Evolutionary conservation across 495 filamentous ascomycete species (phyloP).

Genomic region (Annulohypoxylon nitens): DNA sequence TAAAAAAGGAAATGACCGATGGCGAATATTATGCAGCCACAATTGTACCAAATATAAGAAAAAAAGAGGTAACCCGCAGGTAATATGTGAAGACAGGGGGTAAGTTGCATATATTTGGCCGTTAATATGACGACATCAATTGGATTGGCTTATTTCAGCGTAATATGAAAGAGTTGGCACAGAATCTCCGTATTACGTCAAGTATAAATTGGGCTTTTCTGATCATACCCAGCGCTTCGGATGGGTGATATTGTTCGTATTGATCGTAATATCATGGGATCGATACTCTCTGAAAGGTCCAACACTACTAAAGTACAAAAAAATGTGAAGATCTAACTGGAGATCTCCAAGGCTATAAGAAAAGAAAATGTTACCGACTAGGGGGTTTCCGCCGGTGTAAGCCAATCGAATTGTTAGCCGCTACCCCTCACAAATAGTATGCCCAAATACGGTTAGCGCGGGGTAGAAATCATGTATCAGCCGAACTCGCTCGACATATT

Average conservation of each 20-base stretch:
- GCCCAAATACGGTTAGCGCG: conserved; percentile 40
- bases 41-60: conserved; percentile 7
- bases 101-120: background rate
- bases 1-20: background rate
- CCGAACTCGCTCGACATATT: conserved; percentile 39
- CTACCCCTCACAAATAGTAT: conserved; percentile 22
- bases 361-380: background rate
- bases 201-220: background rate
- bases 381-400: background rate
- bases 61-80: conserved; percentile 17
- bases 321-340: background rate
- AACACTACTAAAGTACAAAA: background rate
- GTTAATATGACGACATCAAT: conserved; percentile 23
- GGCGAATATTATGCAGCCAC: background rate
- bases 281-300: conserved; percentile 12
- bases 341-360: background rate
- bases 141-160: conserved; percentile 3
- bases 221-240: background rate
- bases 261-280: conserved; percentile 3
- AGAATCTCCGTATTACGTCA: background rate
- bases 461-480: conserved; percentile 37
- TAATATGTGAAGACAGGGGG: conserved; percentile 1
- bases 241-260: background rate
- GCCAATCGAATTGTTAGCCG: conserved; percentile 25
- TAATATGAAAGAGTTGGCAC: background rate